Percentiles rank a stretch among this genome's conserved stretches.
Conservation (phyloP, 1,284 basidiomycete genomes). For the Leucoagaricus sp. region DNA sequence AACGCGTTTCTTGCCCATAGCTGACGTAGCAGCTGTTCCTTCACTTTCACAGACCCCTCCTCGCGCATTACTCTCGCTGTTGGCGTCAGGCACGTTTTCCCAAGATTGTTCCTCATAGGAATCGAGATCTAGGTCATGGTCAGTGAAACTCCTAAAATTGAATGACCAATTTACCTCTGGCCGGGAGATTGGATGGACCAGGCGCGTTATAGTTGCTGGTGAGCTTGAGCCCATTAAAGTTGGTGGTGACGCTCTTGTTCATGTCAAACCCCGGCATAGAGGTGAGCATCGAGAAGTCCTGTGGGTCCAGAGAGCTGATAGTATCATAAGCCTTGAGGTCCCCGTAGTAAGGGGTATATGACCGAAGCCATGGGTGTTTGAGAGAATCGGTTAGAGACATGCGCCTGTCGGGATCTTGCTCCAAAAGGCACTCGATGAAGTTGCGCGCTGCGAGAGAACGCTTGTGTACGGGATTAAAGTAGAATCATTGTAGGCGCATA, state of each 20-base stretch:
- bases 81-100: slow-evolving; percentile 42
- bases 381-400: slow-evolving; percentile 35
- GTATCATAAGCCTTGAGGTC: slow-evolving; percentile 17
- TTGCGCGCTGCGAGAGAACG: slow-evolving; percentile 25
- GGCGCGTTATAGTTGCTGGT: background rate
- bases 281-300: slow-evolving; percentile 20
- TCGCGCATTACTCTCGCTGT: background rate
- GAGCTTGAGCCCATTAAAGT: slow-evolving; percentile 35
- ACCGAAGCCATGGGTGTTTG: slow-evolving; percentile 42
- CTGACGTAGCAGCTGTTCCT: background rate
- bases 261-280: slow-evolving; percentile 27
- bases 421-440: slow-evolving; percentile 40
- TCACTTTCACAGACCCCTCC: slow-evolving; percentile 17
- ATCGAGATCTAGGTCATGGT: slow-evolving; percentile 25
- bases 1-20: slow-evolving; percentile 40
- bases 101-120: slow-evolving; percentile 38
- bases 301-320: slow-evolving; percentile 17
- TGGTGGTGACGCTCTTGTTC: slow-evolving; percentile 32
- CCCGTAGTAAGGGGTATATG: slow-evolving; percentile 28
- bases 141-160: slow-evolving; percentile 20
- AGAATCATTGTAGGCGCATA: slow-evolving; percentile 17
- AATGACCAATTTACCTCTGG: slow-evolving; percentile 35
- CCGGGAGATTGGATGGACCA: slow-evolving; percentile 5
- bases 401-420: slow-evolving; percentile 32
- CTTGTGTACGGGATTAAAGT: background rate